Conservation (phyloP, 805 yeast species). For the Candida tammaniensis region DNA sequence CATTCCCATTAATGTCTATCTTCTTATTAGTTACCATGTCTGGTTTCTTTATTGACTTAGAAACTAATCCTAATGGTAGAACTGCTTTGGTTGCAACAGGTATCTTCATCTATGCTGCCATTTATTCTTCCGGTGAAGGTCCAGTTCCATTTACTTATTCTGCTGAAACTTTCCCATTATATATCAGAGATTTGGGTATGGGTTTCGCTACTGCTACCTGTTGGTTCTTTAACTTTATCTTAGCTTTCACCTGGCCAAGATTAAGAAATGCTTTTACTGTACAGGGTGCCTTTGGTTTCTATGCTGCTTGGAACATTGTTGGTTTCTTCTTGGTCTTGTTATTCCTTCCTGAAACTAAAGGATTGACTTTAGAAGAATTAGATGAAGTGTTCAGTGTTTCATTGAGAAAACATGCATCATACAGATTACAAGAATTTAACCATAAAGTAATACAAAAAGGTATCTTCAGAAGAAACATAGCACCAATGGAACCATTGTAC, state of each 20-base stretch:
- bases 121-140: conserved; percentile 83
- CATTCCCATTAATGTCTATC: conserved; percentile 62
- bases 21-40: conserved; percentile 64
- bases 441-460: conserved; percentile 43
- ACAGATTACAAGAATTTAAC: conserved; percentile 30
- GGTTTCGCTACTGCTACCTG: conserved; percentile 73
- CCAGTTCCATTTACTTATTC: conserved; percentile 89
- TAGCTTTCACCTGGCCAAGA: conserved; percentile 79
- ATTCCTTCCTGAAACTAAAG: conserved; percentile 66
- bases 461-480: conserved; percentile 43
- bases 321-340: conserved; percentile 70
- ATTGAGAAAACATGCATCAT: conserved; percentile 48
- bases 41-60: conserved; percentile 64
- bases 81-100: conserved; percentile 69
- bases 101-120: conserved; percentile 67
- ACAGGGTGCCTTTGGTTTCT: conserved; percentile 86
- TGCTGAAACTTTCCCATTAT: conserved; percentile 77
- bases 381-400: conserved; percentile 70
- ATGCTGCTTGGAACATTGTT: conserved; percentile 78
- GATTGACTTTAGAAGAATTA: conserved; percentile 70
- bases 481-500: conserved; percentile 54
- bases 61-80: conserved; percentile 44
- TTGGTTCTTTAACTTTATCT: conserved; percentile 70
- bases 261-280: conserved; percentile 63
- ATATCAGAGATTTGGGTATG: conserved; percentile 78